phyloP scores from a whole-genome alignment of 352 stramenopile genomes.

The Phytophthora pinifolia region DNA sequence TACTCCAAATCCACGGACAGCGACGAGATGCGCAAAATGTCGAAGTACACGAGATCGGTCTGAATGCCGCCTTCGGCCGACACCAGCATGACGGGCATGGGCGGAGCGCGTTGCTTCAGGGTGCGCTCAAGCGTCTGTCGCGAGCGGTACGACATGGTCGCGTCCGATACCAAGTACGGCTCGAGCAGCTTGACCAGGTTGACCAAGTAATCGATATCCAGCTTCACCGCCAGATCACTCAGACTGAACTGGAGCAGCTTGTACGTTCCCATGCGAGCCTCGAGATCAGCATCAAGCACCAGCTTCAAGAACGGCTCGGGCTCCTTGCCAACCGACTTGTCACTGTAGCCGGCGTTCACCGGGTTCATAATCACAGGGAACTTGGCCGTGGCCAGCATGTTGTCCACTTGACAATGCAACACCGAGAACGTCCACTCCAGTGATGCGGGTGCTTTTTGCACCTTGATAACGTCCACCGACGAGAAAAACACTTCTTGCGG shows the following conservation, averaged over 20 bases:
- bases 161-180: slow-evolving; percentile 72
- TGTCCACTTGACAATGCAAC: slow-evolving; percentile 82
- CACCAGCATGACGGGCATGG: slow-evolving; percentile 54
- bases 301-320: slow-evolving; percentile 68
- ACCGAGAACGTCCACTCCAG: slow-evolving; percentile 78
- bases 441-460: slow-evolving; percentile 71
- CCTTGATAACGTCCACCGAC: slow-evolving; percentile 73
- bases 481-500: slow-evolving; percentile 86
- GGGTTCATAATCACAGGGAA: slow-evolving; percentile 87
- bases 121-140: slow-evolving; percentile 61
- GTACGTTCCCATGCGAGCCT: slow-evolving; percentile 78
- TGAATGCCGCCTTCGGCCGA: slow-evolving; percentile 70
- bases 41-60: slow-evolving; percentile 83
- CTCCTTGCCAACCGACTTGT: slow-evolving; percentile 61
- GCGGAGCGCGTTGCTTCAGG: slow-evolving; percentile 57
- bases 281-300: slow-evolving; percentile 72
- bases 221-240: slow-evolving; percentile 69
- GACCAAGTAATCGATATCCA: slow-evolving; percentile 86
- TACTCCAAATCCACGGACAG: slow-evolving; percentile 80
- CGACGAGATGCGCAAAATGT: slow-evolving; percentile 72
- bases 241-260: slow-evolving; percentile 80
- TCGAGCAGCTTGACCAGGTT: slow-evolving; percentile 82
- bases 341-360: slow-evolving; percentile 76
- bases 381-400: slow-evolving; percentile 80
- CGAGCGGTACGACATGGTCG: slow-evolving; percentile 58